Evolutionary conservation across 768 basidiomycete species (phyloP), one percentile per base, ranked within the genome.

Genomic region (Sarcodon aspratus): DNA sequence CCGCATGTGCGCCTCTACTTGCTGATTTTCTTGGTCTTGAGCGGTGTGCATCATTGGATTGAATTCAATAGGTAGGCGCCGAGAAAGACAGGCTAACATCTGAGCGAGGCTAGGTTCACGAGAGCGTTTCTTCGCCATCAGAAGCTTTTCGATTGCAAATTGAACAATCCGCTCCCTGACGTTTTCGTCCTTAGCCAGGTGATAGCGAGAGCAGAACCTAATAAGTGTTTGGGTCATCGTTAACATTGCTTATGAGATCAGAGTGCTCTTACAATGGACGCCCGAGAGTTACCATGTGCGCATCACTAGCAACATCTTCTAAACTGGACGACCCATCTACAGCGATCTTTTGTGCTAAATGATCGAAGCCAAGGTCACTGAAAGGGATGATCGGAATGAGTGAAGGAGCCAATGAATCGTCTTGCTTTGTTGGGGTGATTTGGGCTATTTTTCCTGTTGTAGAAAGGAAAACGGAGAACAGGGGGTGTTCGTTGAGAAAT

Each of bases 1-100:
- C 11, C 66, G 61, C 62, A 66, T 57, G 50, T 66, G 65, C 1
- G 54, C 45, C 48, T 62, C 60, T 7, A 67, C 64, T 50, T 64
- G 63, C 42, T 15, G 50, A 49, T 50, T 51, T 48, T 64, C 59
- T 42, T 43, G 46, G 5, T 27, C 5, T 27, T 27, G 21, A 27
- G 21, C 21, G 21, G 21, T 27, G 21, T 27, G 5, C 21, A 27
- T 27, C 2, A 27, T 27, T 27, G 21, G 5, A 27, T 5, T 2
- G 56, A 66, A 67, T 38, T 61, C 56, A 36, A 65, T 51, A 17
- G 63, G 56, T 10, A 66, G 44, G 13, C 62, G 62, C 27, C 38
- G 37, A 7, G 49, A 48, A 9, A 57, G 36, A 38, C 54, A 55
- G 8, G 54, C 51, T 38, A 55, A 18, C 32, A 33, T 12, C 27